These are phyloP conservation scores for Mucuna pruriens DNA, from an alignment of 306 rosid species.

Conservation along the genomic window DNA sequence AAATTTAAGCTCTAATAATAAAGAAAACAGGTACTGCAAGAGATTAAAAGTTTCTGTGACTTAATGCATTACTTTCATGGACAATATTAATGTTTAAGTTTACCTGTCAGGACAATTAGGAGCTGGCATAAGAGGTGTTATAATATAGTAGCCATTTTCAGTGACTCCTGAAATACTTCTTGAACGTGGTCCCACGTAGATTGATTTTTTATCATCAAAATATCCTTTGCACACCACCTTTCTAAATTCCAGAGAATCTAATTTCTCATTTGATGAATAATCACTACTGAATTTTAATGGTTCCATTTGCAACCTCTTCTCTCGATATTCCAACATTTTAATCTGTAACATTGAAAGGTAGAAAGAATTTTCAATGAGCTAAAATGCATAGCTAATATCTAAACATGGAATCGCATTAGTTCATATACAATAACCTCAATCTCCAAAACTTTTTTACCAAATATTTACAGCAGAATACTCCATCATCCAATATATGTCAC, in stretches of 20 bases:
- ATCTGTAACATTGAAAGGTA: slow-evolving; percentile 50
- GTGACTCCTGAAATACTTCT: slow-evolving; percentile 97
- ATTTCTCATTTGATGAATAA: slow-evolving; percentile 52
- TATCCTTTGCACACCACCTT: slow-evolving; percentile 71
- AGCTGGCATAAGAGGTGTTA: slow-evolving; percentile 83
- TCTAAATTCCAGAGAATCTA: slow-evolving; percentile 81
- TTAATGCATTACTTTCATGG: slow-evolving; percentile 19
- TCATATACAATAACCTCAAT: slow-evolving; percentile 9
- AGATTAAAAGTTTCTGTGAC: neutral
- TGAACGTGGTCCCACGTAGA: slow-evolving; percentile 93
- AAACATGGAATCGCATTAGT: slow-evolving; percentile 18
- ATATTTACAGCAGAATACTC: slow-evolving; percentile 2
- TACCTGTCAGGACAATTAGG: slow-evolving; percentile 69
- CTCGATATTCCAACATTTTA: slow-evolving; percentile 71
- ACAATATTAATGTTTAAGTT: slow-evolving; percentile 20
- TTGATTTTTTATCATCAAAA: slow-evolving; percentile 78
- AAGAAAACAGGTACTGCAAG: neutral
- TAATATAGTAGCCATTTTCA: slow-evolving; percentile 88
- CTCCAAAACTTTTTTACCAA: neutral
- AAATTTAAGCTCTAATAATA: slow-evolving; percentile 6
- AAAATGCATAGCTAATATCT: slow-evolving; percentile 13
- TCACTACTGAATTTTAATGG: slow-evolving; percentile 60
- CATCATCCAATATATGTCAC: neutral
- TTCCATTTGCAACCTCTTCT: slow-evolving; percentile 76
- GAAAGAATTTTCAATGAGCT: slow-evolving; percentile 20